phyloP scores from a whole-genome alignment of 1,139 yeast genomes.

The Pneumocystis murina region DNA sequence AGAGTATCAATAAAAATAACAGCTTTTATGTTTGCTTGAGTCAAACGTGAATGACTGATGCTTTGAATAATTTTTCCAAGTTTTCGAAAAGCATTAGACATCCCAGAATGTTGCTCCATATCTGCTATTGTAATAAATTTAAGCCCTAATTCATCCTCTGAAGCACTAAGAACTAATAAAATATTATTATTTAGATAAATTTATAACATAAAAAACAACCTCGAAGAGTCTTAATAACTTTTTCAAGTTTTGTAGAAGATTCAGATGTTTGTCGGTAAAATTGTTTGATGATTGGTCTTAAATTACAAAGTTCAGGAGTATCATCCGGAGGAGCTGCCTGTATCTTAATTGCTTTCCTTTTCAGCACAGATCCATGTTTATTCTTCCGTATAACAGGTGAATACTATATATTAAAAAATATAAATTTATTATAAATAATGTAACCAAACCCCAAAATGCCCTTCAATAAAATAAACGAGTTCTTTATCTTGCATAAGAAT shows the following conservation, averaged over 20 bases:
- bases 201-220: slow-evolving; percentile 15
- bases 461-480: slow-evolving; percentile 71
- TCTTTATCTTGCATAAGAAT: slow-evolving; percentile 76
- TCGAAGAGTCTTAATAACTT: slow-evolving; percentile 40
- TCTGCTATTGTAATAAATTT: slow-evolving; percentile 37
- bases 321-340: slow-evolving; percentile 86
- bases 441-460: slow-evolving; percentile 46
- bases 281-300: slow-evolving; percentile 72
- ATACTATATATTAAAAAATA: slow-evolving; percentile 18
- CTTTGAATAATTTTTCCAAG: slow-evolving; percentile 52
- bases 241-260: slow-evolving; percentile 41
- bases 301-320: slow-evolving; percentile 59
- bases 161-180: slow-evolving; percentile 30
- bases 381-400: slow-evolving; percentile 29
- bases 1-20: slow-evolving; percentile 70
- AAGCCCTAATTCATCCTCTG: slow-evolving; percentile 51
- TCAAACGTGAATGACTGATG: slow-evolving; percentile 62
- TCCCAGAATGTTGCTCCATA: slow-evolving; percentile 47
- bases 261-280: slow-evolving; percentile 50
- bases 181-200: not conserved
- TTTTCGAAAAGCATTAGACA: slow-evolving; percentile 72
- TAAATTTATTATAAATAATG: slow-evolving; percentile 23
- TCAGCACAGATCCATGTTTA: slow-evolving; percentile 66
- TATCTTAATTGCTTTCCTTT: slow-evolving; percentile 80
- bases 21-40: slow-evolving; percentile 58